Conservation (phyloP, 345 rosid species). For the Luvunga scandens region DNA sequence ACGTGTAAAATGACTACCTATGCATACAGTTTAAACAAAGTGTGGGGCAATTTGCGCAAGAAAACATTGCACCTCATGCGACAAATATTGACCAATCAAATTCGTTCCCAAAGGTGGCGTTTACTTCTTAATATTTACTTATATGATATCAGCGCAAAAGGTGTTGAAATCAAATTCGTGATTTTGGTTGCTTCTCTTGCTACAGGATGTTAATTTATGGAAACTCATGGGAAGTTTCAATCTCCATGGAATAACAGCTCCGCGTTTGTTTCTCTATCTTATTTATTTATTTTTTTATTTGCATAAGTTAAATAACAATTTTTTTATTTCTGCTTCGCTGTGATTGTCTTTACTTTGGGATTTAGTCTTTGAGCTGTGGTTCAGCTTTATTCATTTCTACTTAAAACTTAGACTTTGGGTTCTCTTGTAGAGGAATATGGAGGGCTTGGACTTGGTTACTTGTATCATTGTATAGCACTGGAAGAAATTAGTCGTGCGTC, state of each 20-base stretch:
- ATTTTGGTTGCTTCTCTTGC: background rate
- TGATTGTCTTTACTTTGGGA: background rate
- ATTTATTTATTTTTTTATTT: no score
- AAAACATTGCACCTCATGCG: conserved; percentile 75
- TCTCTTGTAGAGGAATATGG: conserved; percentile 77
- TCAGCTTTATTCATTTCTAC: background rate
- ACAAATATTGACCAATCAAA: conserved; percentile 68
- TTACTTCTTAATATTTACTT: no score
- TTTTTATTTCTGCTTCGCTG: background rate
- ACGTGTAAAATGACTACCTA: background rate
- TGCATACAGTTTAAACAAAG: conserved; percentile 78
- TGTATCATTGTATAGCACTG: conserved; percentile 89
- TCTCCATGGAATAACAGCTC: conserved; percentile 93
- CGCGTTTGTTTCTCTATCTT: conserved; percentile 39
- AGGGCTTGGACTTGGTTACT: conserved; percentile 94
- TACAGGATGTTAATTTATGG: conserved; percentile 86
- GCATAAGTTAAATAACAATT: background rate
- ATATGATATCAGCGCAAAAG: no score
- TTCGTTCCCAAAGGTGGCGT: conserved; percentile 70
- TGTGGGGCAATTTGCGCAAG: conserved; percentile 75
- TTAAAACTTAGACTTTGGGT: background rate
- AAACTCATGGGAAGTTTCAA: conserved; percentile 92
- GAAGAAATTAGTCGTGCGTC: conserved; percentile 95
- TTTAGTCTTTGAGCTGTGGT: background rate
- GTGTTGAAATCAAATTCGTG: background rate